phyloP scores from a whole-genome alignment of 495 filamentous ascomycete species.

The Halenospora varia region DNA sequence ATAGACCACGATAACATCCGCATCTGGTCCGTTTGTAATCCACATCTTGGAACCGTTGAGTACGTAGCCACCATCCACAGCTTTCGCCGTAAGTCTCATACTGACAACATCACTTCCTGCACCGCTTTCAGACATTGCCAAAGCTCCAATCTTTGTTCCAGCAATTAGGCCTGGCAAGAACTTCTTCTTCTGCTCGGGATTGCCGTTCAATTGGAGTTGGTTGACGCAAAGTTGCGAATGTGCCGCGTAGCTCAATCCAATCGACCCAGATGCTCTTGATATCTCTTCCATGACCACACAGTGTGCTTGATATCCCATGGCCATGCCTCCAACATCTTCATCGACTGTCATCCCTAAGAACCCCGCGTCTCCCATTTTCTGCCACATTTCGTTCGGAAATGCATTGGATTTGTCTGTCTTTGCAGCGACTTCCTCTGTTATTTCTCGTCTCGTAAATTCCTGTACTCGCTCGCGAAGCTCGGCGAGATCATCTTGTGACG shows the following conservation, averaged over 20 bases:
- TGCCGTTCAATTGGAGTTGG: constrained; percentile 91
- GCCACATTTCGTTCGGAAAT: constrained; percentile 90
- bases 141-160: constrained; percentile 77
- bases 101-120: constrained; percentile 91
- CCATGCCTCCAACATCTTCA: constrained; percentile 87
- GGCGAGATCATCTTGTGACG: constrained; percentile 66
- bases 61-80: constrained; percentile 78
- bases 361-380: constrained; percentile 85
- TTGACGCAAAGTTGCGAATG: constrained; percentile 97
- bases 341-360: constrained; percentile 93
- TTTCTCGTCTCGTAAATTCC: constrained; percentile 84
- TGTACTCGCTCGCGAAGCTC: constrained; percentile 89
- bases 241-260: constrained; percentile 88
- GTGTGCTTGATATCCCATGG: constrained; percentile 95
- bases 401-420: constrained; percentile 79
- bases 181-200: constrained; percentile 66
- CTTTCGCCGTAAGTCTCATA: constrained; percentile 83
- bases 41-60: constrained; percentile 98
- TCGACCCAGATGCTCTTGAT: constrained; percentile 64
- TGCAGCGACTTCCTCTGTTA: constrained; percentile 78
- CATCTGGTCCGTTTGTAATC: constrained; percentile 98
- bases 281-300: constrained; percentile 94
- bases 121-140: constrained; percentile 93
- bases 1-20: constrained; percentile 81
- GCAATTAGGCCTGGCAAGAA: constrained; percentile 80